Evolutionary conservation across 257 asterid species (phyloP), one percentile per base, ranked within the genome.

Genomic region (Solanum etuberosum): DNA sequence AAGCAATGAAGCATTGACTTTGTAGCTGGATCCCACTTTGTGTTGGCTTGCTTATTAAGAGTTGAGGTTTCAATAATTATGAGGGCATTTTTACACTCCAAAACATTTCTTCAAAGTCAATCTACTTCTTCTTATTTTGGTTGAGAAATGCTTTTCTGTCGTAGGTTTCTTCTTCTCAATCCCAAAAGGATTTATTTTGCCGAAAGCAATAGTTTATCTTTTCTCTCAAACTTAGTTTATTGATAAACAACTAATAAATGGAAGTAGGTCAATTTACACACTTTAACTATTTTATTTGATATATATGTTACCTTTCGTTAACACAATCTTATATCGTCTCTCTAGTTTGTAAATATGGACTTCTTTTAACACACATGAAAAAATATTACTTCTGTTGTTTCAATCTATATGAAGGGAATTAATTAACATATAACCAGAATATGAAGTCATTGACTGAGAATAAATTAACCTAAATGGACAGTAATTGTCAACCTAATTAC

Each of bases 1-100:
- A 84, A 84, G 77, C 86, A 84, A 84, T 15, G 76, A 84, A 40
- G 77, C 86, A 84, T 84, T 84, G 77, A 84, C 86, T 84, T 84
- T 8, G 9, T 61, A 37, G 86, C 40, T 84, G 86, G 59, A 63
- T 61, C 27, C 77, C 78, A 63, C 77, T 84, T 38, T 84, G 0
- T 84, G 59, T 38, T 84, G 86, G 59, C 77, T 84, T 84, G 78
- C 78, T 35, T 63, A 35, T 67, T 40, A 84, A 84, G 86, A 84
- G 42, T 84, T 40, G 11, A 37, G 38, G 61, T 35, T 18, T 81
- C 38, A 48, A 46, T 37, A 31, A 81, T 81, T 81, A 81, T 48
- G 43, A 48, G 70, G 31, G 67, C 68, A 81, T 29, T 81, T 83
- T 83, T 83, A n/a, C 54, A 73, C 71, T 34, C 72, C 48, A 83